A percentile compares a stretch with the other conserved stretches of the same genome.
These are phyloP conservation scores for Alternaria novae-zelandiae DNA, from an alignment of 2,329 filamentous ascomycete species.

Conservation along the genomic window DNA sequence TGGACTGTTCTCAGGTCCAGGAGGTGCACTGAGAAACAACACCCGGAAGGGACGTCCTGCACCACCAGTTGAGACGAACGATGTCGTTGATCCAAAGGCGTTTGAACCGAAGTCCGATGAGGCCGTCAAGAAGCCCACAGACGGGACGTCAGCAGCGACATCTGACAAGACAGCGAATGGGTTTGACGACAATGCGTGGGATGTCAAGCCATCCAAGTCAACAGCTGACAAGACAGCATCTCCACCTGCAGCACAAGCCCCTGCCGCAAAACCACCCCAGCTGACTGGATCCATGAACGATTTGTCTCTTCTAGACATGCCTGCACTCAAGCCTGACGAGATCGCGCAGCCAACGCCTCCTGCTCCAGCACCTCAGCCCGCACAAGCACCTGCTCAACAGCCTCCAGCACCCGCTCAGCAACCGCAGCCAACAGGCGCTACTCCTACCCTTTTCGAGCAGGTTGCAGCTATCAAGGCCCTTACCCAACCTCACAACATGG, in stretches of 20 bases:
- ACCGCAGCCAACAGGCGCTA: slow-evolving; percentile 54
- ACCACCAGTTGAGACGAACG: slow-evolving; percentile 82
- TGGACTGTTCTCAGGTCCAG: slow-evolving; percentile 89
- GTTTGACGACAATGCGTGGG: slow-evolving; percentile 98
- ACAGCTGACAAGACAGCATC: slow-evolving; percentile 49
- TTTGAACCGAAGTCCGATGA: slow-evolving; percentile 69
- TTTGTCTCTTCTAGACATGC: slow-evolving; percentile 65
- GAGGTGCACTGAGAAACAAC: slow-evolving; percentile 91
- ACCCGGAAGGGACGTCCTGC: slow-evolving; percentile 90
- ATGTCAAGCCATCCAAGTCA: slow-evolving; percentile 79
- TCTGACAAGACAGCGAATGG: slow-evolving; percentile 63
- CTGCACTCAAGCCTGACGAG: slow-evolving; percentile 48
- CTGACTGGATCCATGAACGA: slow-evolving; percentile 73
- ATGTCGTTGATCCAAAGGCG: slow-evolving; percentile 85
- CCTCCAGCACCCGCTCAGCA: slow-evolving; percentile 42
- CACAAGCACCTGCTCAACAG: slow-evolving; percentile 48
- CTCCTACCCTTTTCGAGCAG: slow-evolving; percentile 46
- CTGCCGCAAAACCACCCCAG: slow-evolving; percentile 41
- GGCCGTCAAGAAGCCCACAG: slow-evolving; percentile 52
- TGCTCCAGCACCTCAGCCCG: slow-evolving; percentile 53
- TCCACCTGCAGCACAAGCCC: slow-evolving; percentile 50
- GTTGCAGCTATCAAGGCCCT: slow-evolving; percentile 48
- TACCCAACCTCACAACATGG: slow-evolving; percentile 46
- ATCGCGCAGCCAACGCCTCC: slow-evolving; percentile 50
- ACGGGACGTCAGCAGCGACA: slow-evolving; percentile 56